phyloP scores from a whole-genome alignment of 345 rosid species.

The Pugionium cornutum region DNA sequence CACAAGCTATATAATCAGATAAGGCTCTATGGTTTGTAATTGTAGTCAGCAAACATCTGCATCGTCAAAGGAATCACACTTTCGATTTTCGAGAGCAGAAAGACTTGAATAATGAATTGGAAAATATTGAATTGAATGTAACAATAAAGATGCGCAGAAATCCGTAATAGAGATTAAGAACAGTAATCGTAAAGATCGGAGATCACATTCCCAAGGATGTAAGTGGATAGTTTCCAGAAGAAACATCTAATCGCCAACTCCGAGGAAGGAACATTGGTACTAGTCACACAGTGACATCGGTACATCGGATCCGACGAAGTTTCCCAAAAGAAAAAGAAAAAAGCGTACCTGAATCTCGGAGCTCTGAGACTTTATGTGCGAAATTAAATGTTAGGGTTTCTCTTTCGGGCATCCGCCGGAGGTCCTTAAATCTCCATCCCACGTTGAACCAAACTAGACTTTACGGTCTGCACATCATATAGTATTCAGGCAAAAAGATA shows the following conservation, averaged over 20 bases:
- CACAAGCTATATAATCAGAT: slow-evolving; percentile 4
- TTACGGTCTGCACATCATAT: neutral
- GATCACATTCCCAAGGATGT: neutral
- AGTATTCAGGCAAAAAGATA: neutral
- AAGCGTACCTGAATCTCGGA: slow-evolving; percentile 19
- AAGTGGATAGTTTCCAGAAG: neutral
- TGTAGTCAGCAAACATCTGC: neutral
- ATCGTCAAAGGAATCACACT: neutral
- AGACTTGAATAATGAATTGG: neutral
- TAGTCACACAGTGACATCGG: neutral
- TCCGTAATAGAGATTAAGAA: neutral
- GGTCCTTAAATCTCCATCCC: slow-evolving; percentile 12
- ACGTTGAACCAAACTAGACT: neutral
- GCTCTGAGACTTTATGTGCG: slow-evolving; percentile 9
- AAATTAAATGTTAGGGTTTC: slow-evolving; percentile 28
- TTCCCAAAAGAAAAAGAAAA: neutral
- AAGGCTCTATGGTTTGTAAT: too few species aligned
- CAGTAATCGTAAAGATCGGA: slow-evolving; percentile 20
- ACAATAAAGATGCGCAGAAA: neutral
- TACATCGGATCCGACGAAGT: slow-evolving; percentile 4
- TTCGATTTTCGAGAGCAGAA: slow-evolving; percentile 2
- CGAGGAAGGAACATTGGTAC: neutral
- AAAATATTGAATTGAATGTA: neutral
- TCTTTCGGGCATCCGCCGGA: slow-evolving; percentile 15
- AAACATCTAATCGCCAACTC: neutral